Conservation (phyloP, 2,329 filamentous ascomycete genomes). For the Fusarium euwallaceae region DNA sequence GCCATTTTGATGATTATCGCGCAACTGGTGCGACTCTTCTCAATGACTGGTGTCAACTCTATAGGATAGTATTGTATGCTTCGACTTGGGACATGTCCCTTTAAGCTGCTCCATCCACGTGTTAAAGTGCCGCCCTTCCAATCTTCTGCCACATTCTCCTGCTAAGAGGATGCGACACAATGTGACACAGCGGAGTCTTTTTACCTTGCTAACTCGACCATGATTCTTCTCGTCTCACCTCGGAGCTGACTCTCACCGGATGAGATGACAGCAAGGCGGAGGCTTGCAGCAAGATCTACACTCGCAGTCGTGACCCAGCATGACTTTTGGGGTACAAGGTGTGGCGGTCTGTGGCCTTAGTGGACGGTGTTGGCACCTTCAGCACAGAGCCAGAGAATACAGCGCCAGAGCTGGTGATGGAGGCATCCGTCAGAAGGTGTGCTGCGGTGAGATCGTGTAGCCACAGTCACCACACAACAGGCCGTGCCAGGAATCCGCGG, state of each 20-base stretch:
- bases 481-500: conserved; percentile 23
- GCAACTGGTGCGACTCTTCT: background rate
- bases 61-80: background rate
- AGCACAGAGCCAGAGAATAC: background rate
- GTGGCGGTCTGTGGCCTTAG: conserved; percentile 11
- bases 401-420: conserved; percentile 15
- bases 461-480: conserved; percentile 4
- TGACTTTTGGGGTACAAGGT: conserved; percentile 21
- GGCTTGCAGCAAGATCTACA: conserved; percentile 21
- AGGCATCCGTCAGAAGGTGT: conserved; percentile 20
- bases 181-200: conserved; percentile 24
- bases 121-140: background rate
- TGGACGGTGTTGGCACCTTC: background rate
- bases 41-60: background rate
- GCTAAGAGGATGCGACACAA: conserved; percentile 2
- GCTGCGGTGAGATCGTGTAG: conserved; percentile 32
- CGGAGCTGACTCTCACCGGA: conserved; percentile 17
- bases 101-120: conserved; percentile 23
- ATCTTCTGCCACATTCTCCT: background rate
- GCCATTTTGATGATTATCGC: conserved; percentile 37
- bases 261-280: conserved; percentile 3
- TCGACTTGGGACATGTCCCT: conserved; percentile 5
- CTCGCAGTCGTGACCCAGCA: conserved; percentile 24
- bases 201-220: conserved; percentile 25
- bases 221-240: conserved; percentile 23